These are phyloP conservation scores for Pyrus bretschneideri DNA, from an alignment of 306 rosid genomes.

Conservation along the genomic window DNA sequence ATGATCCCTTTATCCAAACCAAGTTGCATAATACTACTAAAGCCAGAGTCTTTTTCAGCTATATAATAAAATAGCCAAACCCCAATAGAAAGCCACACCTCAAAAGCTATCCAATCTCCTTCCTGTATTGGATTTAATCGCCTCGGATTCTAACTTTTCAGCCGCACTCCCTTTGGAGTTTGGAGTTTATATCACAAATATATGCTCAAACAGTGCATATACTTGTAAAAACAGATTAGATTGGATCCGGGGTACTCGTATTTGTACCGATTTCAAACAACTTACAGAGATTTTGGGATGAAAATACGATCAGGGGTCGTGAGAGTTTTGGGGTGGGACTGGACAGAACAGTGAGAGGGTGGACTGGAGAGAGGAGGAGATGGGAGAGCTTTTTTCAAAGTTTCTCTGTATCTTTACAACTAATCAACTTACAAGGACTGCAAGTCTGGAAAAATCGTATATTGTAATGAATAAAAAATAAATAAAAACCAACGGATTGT, in stretches of 20 bases:
- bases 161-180: conserved; percentile 28
- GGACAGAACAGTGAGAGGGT: not conserved
- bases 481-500: conserved; percentile 29
- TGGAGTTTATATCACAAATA: not conserved
- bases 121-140: conserved; percentile 11
- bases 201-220: not conserved
- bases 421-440: not conserved
- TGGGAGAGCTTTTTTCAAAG: conserved; percentile 3
- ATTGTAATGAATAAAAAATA: not conserved
- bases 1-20: conserved; percentile 45
- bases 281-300: not conserved
- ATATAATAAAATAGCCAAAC: conserved; percentile 17
- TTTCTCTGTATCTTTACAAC: not conserved
- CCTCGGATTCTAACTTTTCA: conserved; percentile 90
- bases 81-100: conserved; percentile 16
- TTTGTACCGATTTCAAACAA: not conserved
- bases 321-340: not conserved
- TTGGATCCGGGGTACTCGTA: conserved; percentile 21
- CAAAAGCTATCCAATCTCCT: not conserved
- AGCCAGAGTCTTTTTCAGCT: conserved; percentile 39
- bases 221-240: not conserved
- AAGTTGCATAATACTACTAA: conserved; percentile 68
- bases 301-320: not conserved
- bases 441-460: not conserved
- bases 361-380: not conserved